phyloP scores from a whole-genome alignment of 768 basidiomycete genomes.

The Naganishia friedmannii region DNA sequence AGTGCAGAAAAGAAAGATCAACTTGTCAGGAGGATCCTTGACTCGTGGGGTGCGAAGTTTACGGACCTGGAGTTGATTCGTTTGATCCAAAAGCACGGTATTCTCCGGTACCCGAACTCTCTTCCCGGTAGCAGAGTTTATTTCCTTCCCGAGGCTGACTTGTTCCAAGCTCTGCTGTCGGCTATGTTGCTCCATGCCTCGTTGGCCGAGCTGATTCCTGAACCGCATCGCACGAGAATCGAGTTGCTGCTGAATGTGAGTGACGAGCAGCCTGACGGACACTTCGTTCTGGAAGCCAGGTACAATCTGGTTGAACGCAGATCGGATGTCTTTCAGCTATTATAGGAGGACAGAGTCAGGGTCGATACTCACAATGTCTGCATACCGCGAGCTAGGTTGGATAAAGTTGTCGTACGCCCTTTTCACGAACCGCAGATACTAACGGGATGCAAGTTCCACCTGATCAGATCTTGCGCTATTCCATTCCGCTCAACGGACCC shows the following conservation, averaged over 20 bases:
- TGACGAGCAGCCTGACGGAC: constrained; percentile 88
- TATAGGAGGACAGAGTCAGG: constrained; percentile 42
- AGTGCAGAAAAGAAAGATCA: neutral
- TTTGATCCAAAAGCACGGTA: constrained; percentile 63
- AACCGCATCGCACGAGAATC: constrained; percentile 72
- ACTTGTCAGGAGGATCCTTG: constrained; percentile 5
- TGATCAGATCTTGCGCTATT: neutral
- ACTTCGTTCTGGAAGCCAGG: constrained; percentile 84
- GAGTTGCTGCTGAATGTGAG: constrained; percentile 80
- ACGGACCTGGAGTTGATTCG: constrained; percentile 72
- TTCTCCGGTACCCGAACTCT: constrained; percentile 5
- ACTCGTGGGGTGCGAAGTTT: too few relatives aligned
- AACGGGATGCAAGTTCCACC: neutral
- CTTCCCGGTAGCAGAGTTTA: constrained; percentile 5
- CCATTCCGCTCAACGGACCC: neutral
- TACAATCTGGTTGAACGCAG: constrained; percentile 68
- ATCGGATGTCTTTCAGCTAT: neutral
- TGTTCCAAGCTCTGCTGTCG: constrained; percentile 31
- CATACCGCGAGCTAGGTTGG: constrained; percentile 75
- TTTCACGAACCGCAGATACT: constrained; percentile 89
- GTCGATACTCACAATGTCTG: constrained; percentile 65
- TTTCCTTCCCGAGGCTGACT: constrained; percentile 32
- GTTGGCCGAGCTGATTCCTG: constrained; percentile 63
- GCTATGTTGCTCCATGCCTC: constrained; percentile 27
- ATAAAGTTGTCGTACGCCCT: constrained; percentile 93